Evolutionary conservation across 176 grass and related monocot genomes (phyloP), one percentile per base, ranked within the genome.

Genomic region (Oryza glaberrima): DNA sequence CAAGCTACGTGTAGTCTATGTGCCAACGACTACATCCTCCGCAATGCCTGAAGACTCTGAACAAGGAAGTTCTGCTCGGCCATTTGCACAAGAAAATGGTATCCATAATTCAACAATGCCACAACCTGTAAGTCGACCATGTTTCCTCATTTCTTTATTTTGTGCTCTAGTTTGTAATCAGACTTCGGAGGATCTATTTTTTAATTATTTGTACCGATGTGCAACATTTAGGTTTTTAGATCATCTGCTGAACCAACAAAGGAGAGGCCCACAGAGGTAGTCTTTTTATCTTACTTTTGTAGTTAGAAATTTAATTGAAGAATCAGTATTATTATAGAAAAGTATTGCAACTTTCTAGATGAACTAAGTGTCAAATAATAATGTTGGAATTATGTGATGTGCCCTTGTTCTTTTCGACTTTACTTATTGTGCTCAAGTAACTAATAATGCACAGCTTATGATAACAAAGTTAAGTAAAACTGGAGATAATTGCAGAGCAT

Each of bases 1-100:
- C 86, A 99, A 99, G 80, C 86, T 99, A 79, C 85, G 90, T 45
- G 96, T 99, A 72, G 69, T 92, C n/a, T 99, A 89, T 84, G 83
- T 92, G 72, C 96, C 84, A 74, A 86, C 9, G 9, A 44, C 85
- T 81, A 83, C 76, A 38, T 90, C 96, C 25, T 90, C 81, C 22
- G 73, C 78, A 4, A 81, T 99, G 61, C 84, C 66, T 69, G 93
- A 99, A 81, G 96, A 99, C 46, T 79, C 93, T 58, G 96, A 99
- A 84, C 91, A 96, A 89, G 90, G 93, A 35, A 90, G 84, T 88
- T 95, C 96, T 49, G 70, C 91, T 85, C 84, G 82, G 46, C 88
- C 87, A 43, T 94, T 88, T 63, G 85, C 77, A 75, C 69, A 90
- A 72, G 92, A 92, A 91, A 99, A 92, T 23, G 88, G 91, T 17